Evolutionary conservation across 2,329 filamentous ascomycete genomes (phyloP).

Genomic region (Teratosphaeria viscida): DNA sequence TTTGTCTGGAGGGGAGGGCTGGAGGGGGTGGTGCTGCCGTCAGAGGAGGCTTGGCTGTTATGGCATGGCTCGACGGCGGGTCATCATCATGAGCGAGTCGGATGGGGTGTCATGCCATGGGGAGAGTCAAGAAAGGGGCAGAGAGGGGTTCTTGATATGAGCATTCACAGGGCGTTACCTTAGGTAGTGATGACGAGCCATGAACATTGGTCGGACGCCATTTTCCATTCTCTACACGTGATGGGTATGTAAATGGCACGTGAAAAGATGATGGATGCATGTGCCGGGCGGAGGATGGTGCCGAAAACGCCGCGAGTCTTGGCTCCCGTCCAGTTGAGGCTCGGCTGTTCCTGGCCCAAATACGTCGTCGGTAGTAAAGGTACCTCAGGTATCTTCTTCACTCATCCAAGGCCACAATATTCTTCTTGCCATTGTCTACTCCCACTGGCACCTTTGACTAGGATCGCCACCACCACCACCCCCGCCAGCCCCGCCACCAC

Average conservation of each 20-base stretch:
- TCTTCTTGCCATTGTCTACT: neutral
- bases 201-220: neutral
- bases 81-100: neutral
- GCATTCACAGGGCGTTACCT: neutral
- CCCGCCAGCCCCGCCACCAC: too few relatives aligned
- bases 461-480: conserved; percentile 4
- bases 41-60: too few relatives aligned
- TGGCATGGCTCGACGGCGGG: neutral
- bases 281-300: neutral
- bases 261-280: too few relatives aligned
- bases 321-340: neutral
- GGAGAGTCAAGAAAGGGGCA: neutral
- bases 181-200: neutral
- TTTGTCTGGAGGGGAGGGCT: neutral
- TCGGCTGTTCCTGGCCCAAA: too few relatives aligned
- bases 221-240: neutral
- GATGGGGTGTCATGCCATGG: neutral
- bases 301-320: neutral
- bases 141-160: neutral
- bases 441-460: conserved; percentile 10
- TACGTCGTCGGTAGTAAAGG: neutral
- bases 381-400: neutral
- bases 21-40: neutral
- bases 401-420: neutral
- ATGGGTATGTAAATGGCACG: neutral